phyloP scores from a whole-genome alignment of 768 basidiomycete species.

The Tulasnella sp. region DNA sequence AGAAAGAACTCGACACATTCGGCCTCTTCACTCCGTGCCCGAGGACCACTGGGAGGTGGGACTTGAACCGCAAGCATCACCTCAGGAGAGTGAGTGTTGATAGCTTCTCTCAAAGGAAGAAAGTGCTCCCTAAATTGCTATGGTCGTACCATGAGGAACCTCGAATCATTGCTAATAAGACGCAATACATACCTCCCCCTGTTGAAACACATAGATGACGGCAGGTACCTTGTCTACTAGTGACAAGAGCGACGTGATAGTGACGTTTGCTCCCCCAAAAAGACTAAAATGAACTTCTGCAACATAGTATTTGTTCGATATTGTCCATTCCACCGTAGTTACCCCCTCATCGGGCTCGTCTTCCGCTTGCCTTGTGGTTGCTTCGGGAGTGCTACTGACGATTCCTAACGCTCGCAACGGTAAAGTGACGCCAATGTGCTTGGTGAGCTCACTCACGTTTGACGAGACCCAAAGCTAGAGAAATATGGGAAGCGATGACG shows the following conservation, averaged over 20 bases:
- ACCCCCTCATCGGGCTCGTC: conserved; percentile 7
- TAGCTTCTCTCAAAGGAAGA: conserved; percentile 35
- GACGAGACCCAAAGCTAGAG: not conserved
- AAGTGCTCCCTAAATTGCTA: conserved; percentile 44
- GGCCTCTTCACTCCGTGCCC: conserved; percentile 20
- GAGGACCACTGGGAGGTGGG: conserved; percentile 22
- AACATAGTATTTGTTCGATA: conserved; percentile 69
- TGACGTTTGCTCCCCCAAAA: not conserved
- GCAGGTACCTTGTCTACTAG: conserved; percentile 46
- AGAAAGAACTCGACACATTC: conserved; percentile 50
- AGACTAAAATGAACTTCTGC: conserved; percentile 53
- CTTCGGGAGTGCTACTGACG: not conserved
- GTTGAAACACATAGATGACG: conserved; percentile 56
- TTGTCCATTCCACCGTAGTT: conserved; percentile 50
- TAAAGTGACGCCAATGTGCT: not conserved
- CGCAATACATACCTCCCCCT: conserved; percentile 42
- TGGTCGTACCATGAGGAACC: not conserved
- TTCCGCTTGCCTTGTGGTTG: not conserved
- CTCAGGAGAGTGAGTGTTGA: conserved; percentile 43
- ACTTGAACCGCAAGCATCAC: conserved; percentile 59
- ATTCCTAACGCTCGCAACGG: not conserved
- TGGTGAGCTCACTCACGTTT: not conserved
- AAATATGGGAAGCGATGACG: conserved; percentile 2
- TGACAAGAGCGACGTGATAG: conserved; percentile 35
- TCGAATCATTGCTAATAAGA: conserved; percentile 1